Evolutionary conservation across 768 basidiomycete species (phyloP).

Genomic region (Trichaptum fuscoviolaceum): DNA sequence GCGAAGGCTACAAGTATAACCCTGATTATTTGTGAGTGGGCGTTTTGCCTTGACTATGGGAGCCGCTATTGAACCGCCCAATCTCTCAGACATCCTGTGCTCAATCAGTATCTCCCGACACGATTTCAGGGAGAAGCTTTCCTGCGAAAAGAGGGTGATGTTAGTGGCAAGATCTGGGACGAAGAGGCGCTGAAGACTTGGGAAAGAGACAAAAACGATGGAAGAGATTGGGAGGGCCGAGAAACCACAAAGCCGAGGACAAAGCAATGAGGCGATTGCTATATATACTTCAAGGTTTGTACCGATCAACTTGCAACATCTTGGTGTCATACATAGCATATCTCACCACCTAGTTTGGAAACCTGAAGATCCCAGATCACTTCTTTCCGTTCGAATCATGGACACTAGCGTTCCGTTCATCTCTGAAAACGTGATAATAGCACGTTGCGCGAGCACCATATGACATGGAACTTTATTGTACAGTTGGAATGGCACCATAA

Average conservation of each 20-base stretch:
- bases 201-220: constrained; percentile 50
- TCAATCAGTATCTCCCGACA: constrained; percentile 56
- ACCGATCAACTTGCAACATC: not conserved
- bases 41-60: not conserved
- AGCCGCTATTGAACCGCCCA: constrained; percentile 1
- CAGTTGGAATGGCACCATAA: too few species aligned
- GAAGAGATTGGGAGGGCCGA: constrained; percentile 41
- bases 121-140: constrained; percentile 40
- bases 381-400: not conserved
- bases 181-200: constrained; percentile 49
- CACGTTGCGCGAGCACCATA: not conserved
- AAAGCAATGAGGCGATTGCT: not conserved
- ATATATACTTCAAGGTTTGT: not conserved
- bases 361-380: not conserved
- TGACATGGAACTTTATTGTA: too few species aligned
- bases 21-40: constrained; percentile 47
- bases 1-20: constrained; percentile 58
- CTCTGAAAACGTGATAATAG: not conserved
- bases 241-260: not conserved
- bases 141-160: constrained; percentile 38
- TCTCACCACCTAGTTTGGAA: not conserved
- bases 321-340: not conserved
- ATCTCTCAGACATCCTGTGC: constrained; percentile 52
- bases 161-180: constrained; percentile 50
- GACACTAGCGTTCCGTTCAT: not conserved